Percentiles rank a stretch among this genome's conserved stretches.
Conservation (phyloP, 1,284 basidiomycete species). For the Cystodermella granulosa region DNA sequence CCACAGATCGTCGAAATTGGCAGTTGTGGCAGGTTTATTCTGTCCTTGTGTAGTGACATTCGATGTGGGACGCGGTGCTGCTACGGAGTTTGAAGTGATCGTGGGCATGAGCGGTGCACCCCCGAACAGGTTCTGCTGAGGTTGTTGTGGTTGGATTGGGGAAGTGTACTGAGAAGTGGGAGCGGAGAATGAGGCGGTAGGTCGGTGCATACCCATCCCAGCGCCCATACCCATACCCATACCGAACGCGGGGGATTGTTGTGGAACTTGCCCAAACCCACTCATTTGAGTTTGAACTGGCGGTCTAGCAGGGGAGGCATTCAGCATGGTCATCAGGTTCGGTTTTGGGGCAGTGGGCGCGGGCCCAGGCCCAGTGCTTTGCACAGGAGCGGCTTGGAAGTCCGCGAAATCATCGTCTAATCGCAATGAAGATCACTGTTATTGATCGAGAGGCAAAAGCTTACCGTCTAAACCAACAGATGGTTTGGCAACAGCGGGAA, state of each 20-base stretch:
- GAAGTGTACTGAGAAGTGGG: constrained; percentile 24
- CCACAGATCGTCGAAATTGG: constrained; percentile 85
- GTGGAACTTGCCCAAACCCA: constrained; percentile 22
- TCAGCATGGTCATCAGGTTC: constrained; percentile 53
- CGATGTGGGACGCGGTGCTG: constrained; percentile 11
- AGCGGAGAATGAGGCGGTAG: constrained; percentile 31
- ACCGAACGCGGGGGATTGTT: too few relatives aligned
- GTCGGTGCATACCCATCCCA: constrained; percentile 30
- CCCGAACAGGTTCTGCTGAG: constrained; percentile 28
- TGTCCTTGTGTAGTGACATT: constrained; percentile 15
- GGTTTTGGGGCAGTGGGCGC: constrained; percentile 33
- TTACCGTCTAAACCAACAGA: constrained; percentile 45
- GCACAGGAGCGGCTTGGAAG: constrained; percentile 75
- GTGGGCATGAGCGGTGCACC: constrained; percentile 29
- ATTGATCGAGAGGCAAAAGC: constrained; percentile 9
- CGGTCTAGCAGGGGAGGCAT: constrained; percentile 28
- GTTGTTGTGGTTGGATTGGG: constrained; percentile 23
- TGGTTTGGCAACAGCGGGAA: constrained; percentile 46
- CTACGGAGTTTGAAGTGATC: constrained; percentile 15
- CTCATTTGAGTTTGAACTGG: constrained; percentile 19
- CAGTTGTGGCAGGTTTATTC: constrained; percentile 21
- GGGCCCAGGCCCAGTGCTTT: constrained; percentile 14
- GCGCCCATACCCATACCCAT: constrained; percentile 20
- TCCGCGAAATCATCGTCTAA: constrained; percentile 87
- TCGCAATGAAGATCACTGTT: constrained; percentile 9